Evolutionary conservation across 2,329 filamentous ascomycete genomes (phyloP).

Genomic region (Mycogone perniciosa): DNA sequence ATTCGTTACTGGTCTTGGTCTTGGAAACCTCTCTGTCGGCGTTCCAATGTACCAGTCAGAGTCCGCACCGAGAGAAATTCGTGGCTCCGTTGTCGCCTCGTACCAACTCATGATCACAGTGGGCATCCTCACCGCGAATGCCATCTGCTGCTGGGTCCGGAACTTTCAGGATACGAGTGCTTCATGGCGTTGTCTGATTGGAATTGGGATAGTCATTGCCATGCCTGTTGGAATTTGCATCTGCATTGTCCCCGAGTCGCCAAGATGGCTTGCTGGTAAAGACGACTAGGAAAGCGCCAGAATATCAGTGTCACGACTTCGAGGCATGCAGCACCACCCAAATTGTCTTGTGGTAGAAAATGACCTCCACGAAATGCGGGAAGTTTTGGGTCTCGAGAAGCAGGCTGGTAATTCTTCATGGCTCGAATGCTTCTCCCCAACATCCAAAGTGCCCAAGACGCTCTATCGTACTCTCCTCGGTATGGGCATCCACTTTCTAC

Average conservation of each 20-base stretch:
- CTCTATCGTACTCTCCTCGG: slow-evolving; percentile 60
- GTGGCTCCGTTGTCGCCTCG: slow-evolving; percentile 58
- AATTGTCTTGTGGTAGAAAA: slow-evolving; percentile 39
- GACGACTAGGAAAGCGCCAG: slow-evolving; percentile 43
- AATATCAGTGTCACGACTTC: slow-evolving; percentile 46
- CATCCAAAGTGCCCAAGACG: slow-evolving; percentile 47
- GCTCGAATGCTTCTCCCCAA: slow-evolving; percentile 56
- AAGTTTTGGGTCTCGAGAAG: slow-evolving; percentile 39
- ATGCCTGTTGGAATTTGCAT: slow-evolving; percentile 48
- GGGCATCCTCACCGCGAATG: slow-evolving; percentile 55
- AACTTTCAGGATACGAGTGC: slow-evolving; percentile 33
- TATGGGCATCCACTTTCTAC: slow-evolving; percentile 56
- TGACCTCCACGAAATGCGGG: slow-evolving; percentile 48
- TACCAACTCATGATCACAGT: slow-evolving; percentile 71
- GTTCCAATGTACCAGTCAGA: slow-evolving; percentile 65
- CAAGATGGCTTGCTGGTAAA: slow-evolving; percentile 47
- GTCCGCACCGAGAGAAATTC: slow-evolving; percentile 54
- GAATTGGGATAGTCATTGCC: slow-evolving; percentile 47
- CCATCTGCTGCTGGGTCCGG: slow-evolving; percentile 48
- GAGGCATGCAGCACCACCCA: slow-evolving; percentile 43
- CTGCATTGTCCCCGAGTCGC: slow-evolving; percentile 49
- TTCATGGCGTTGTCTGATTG: slow-evolving; percentile 59
- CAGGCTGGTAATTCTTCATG: slow-evolving; percentile 42
- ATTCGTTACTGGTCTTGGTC: slow-evolving; percentile 60
- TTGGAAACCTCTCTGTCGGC: slow-evolving; percentile 59